These are phyloP conservation scores for Mucor racemosus DNA, from an alignment of 371 early-diverging fungal species.

Conservation along the genomic window DNA sequence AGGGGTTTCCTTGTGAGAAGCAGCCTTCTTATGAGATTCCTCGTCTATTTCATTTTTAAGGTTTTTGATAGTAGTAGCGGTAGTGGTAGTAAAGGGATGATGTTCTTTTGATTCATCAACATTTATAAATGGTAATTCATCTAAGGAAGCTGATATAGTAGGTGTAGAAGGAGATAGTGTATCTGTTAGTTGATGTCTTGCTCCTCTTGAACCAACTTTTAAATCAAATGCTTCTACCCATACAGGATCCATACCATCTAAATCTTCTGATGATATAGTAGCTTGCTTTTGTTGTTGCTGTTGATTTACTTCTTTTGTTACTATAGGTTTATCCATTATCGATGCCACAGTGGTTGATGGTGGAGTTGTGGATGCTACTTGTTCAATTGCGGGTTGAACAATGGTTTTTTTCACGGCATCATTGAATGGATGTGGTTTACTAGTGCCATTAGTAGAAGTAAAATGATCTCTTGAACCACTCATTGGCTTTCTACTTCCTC, in stretches of 20 bases:
- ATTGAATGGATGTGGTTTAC: conserved; percentile 17
- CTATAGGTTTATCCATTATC: neutral
- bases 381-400: neutral
- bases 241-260: conserved; percentile 21
- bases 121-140: neutral
- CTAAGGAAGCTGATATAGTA: neutral
- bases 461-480: neutral
- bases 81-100: neutral
- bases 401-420: neutral
- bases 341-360: neutral
- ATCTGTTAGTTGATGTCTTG: conserved; percentile 13
- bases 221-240: conserved; percentile 37
- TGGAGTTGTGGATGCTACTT: neutral
- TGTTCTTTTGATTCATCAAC: neutral
- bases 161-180: conserved; percentile 12
- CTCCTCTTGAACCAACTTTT: conserved; percentile 28
- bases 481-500: conserved; percentile 19
- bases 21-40: neutral
- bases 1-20: neutral
- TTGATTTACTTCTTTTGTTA: neutral
- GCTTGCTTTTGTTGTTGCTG: neutral
- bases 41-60: neutral
- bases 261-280: neutral
- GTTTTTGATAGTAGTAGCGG: neutral
- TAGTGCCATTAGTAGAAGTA: neutral